Conservation (phyloP, 2,329 filamentous ascomycete species). For the Drechslera avenae region DNA sequence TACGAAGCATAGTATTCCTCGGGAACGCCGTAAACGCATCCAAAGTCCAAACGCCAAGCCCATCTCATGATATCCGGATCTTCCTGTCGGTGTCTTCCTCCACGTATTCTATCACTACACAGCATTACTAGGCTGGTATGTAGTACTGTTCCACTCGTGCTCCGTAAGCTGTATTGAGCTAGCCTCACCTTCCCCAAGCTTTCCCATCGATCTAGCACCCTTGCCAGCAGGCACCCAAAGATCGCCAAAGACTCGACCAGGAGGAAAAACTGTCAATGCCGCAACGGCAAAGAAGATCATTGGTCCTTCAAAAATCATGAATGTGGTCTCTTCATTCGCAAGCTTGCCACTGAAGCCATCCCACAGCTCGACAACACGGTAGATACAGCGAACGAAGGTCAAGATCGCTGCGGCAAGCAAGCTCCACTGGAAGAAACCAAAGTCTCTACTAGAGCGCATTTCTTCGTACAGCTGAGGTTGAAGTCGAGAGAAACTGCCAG, state of each 20-base stretch:
- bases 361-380: constrained; percentile 55
- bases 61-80: not conserved
- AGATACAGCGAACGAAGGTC: constrained; percentile 55
- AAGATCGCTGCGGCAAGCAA: constrained; percentile 49
- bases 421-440: constrained; percentile 33
- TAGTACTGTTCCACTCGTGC: constrained; percentile 17
- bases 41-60: not conserved
- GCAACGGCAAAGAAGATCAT: constrained; percentile 56
- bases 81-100: no score
- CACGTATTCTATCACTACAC: not conserved
- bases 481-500: constrained; percentile 21
- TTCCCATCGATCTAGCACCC: constrained; percentile 21
- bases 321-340: constrained; percentile 54
- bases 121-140: constrained; percentile 11
- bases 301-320: constrained; percentile 59
- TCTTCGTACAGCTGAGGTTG: constrained; percentile 30
- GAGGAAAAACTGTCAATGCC: constrained; percentile 54
- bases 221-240: constrained; percentile 20
- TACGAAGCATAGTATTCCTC: not conserved
- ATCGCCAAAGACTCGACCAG: constrained; percentile 37
- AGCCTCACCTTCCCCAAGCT: constrained; percentile 10
- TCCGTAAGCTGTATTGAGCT: constrained; percentile 17
- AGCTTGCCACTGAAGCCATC: constrained; percentile 51
- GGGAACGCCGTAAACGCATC: not conserved
- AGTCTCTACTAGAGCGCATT: constrained; percentile 20